phyloP scores from a whole-genome alignment of 768 basidiomycete genomes.

The Obba rivulosa region DNA sequence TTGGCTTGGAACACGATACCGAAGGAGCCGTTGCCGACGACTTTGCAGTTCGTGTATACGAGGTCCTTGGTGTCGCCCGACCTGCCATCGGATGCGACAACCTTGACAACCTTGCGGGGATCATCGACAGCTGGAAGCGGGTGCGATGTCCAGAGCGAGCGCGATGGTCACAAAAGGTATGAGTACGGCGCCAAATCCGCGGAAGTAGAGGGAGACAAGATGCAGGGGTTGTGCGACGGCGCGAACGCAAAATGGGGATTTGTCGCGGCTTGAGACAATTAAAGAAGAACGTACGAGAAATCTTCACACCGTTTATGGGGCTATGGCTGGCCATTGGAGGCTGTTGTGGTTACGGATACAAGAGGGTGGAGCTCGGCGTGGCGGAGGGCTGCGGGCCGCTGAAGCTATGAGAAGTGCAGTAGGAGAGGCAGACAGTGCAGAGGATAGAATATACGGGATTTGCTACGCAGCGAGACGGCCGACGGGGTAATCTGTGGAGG shows the following conservation, averaged over 20 bases:
- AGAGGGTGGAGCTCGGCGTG: constrained; percentile 6
- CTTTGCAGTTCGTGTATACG: constrained; percentile 95
- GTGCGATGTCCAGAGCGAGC: constrained; percentile 4
- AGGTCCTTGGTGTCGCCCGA: constrained; percentile 82
- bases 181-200: background rate
- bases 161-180: constrained; percentile 4
- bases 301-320: constrained; percentile 85
- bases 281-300: constrained; percentile 61
- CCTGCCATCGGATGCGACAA: constrained; percentile 94
- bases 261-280: background rate
- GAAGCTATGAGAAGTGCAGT: background rate
- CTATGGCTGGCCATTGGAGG: constrained; percentile 63
- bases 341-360: constrained; percentile 21
- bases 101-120: constrained; percentile 93
- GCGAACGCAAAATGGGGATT: background rate
- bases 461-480: constrained; percentile 1
- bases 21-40: constrained; percentile 98
- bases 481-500: constrained; percentile 1
- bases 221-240: constrained; percentile 5
- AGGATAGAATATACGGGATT: constrained; percentile 1
- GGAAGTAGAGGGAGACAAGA: constrained; percentile 14
- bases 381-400: constrained; percentile 6
- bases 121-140: constrained; percentile 73
- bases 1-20: constrained; percentile 98
- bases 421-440: background rate